phyloP scores from a whole-genome alignment of 2,329 filamentous ascomycete genomes.

The Sclerotinia nivalis region DNA sequence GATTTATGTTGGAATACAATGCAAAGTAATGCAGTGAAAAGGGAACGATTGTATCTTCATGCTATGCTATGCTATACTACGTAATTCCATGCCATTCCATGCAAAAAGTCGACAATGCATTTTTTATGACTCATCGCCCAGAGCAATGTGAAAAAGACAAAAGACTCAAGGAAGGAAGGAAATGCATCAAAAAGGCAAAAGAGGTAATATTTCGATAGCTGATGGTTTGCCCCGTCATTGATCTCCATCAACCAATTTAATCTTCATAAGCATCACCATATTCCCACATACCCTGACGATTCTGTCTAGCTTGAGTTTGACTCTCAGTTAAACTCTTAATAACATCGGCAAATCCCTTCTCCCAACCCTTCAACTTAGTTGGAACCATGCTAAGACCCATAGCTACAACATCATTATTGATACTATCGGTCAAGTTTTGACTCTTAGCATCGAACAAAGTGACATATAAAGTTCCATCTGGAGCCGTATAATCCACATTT shows the following conservation, averaged over 20 bases:
- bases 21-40: no score
- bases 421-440: conserved; percentile 68
- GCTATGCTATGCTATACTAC: background rate
- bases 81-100: background rate
- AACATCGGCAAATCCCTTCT: conserved; percentile 72
- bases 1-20: background rate
- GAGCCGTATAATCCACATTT: conserved; percentile 83
- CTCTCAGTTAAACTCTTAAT: conserved; percentile 71
- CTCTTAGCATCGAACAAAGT: conserved; percentile 82
- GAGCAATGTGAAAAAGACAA: background rate
- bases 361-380: conserved; percentile 88
- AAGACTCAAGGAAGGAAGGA: background rate
- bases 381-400: conserved; percentile 90
- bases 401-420: conserved; percentile 84
- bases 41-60: background rate
- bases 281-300: conserved; percentile 91
- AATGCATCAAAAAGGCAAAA: background rate
- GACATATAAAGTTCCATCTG: conserved; percentile 80
- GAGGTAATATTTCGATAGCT: background rate
- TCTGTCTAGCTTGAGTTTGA: conserved; percentile 76
- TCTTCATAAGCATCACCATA: conserved; percentile 96
- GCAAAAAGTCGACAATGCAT: background rate
- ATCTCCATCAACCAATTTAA: conserved; percentile 44
- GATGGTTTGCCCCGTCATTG: background rate
- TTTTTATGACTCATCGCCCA: background rate